phyloP scores from a whole-genome alignment of 2,329 filamentous ascomycete species.

The Amauroascus niger region DNA sequence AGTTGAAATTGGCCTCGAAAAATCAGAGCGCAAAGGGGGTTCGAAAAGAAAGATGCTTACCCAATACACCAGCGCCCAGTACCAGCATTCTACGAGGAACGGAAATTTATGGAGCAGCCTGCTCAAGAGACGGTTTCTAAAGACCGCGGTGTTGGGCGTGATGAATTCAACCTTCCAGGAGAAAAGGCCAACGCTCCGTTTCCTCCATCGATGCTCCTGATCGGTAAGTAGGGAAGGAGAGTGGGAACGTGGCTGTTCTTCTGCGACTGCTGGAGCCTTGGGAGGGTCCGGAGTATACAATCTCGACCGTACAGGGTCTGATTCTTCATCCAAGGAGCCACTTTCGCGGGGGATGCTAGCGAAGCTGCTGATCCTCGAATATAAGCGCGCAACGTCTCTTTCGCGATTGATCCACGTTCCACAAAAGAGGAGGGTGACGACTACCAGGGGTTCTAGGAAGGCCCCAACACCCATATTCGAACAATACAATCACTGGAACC shows the following conservation, averaged over 20 bases:
- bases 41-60: slow-evolving; percentile 40
- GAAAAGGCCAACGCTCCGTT: slow-evolving; percentile 41
- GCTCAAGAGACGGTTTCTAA: slow-evolving; percentile 52
- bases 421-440: slow-evolving; percentile 50
- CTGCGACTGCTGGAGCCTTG: background rate
- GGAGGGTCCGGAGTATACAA: background rate
- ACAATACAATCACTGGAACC: background rate
- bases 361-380: background rate
- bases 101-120: slow-evolving; percentile 57
- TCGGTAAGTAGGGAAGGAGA: slow-evolving; percentile 36
- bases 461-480: slow-evolving; percentile 46
- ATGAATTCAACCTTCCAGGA: slow-evolving; percentile 41
- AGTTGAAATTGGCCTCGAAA: background rate
- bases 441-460: slow-evolving; percentile 52
- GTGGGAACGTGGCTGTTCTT: slow-evolving; percentile 20
- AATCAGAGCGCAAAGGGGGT: background rate
- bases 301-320: background rate
- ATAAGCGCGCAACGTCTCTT: slow-evolving; percentile 27
- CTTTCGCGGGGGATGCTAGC: background rate
- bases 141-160: slow-evolving; percentile 54
- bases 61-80: slow-evolving; percentile 70
- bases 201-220: slow-evolving; percentile 43
- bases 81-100: slow-evolving; percentile 66
- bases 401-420: slow-evolving; percentile 53
- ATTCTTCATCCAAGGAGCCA: slow-evolving; percentile 4